Evolutionary conservation across 768 basidiomycete genomes (phyloP).

Genomic region (Mycena olivaceomarginata): DNA sequence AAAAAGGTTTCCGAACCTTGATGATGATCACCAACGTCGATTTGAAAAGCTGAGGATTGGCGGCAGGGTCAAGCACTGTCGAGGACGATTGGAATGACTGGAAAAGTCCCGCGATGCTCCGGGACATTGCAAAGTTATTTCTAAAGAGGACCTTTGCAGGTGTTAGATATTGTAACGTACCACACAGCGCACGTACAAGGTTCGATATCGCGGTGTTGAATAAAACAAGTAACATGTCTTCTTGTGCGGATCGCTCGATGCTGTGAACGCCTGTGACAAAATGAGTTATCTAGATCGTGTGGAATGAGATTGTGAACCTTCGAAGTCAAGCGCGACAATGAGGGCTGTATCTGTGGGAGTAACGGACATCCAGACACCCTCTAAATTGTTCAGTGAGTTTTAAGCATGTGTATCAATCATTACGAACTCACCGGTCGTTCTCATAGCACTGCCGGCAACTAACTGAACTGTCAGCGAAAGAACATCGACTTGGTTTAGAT

Average conservation of each 20-base stretch:
- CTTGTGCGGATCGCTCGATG: conserved; percentile 78
- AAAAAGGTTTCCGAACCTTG: conserved; percentile 60
- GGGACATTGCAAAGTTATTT: conserved; percentile 77
- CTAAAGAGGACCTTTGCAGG: conserved; percentile 73
- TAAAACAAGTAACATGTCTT: conserved; percentile 76
- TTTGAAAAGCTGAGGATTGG: conserved; percentile 75
- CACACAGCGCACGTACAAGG: conserved; percentile 59
- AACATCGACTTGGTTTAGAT: background rate
- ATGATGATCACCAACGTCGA: conserved; percentile 78
- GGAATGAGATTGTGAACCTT: conserved; percentile 59
- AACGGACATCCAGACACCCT: conserved; percentile 81
- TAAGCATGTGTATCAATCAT: background rate
- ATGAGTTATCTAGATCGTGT: background rate
- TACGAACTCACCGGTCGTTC: conserved; percentile 65
- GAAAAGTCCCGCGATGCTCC: conserved; percentile 78
- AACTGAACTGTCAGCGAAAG: background rate
- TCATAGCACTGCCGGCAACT: conserved; percentile 77
- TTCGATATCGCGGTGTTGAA: conserved; percentile 82
- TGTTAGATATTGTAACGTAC: background rate
- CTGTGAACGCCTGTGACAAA: conserved; percentile 70
- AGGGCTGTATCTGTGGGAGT: conserved; percentile 74
- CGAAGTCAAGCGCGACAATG: conserved; percentile 78
- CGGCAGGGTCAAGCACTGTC: conserved; percentile 72
- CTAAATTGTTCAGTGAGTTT: conserved; percentile 38
- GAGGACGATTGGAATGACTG: conserved; percentile 77